These are phyloP conservation scores for Penicillium lividum DNA, from an alignment of 495 filamentous ascomycete genomes.

Conservation along the genomic window DNA sequence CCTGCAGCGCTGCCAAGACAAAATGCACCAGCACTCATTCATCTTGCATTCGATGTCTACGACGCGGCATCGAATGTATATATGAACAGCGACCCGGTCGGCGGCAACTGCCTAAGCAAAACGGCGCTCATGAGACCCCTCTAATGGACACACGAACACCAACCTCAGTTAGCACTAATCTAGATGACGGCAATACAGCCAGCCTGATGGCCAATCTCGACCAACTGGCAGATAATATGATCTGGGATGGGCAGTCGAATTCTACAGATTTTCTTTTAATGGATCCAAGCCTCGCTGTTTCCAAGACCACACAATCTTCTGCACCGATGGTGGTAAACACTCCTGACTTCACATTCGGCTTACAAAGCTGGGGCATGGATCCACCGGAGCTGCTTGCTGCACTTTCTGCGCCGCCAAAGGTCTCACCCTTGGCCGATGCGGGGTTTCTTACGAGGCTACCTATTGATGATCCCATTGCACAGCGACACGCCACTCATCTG, in stretches of 20 bases:
- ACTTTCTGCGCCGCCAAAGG: neutral
- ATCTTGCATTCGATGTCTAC: slow-evolving; percentile 1
- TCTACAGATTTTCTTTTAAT: neutral
- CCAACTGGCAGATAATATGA: neutral
- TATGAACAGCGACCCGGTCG: slow-evolving; percentile 5
- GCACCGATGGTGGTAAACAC: neutral
- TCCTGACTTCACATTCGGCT: slow-evolving; percentile 2
- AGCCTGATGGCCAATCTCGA: slow-evolving; percentile 4
- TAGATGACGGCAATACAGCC: neutral
- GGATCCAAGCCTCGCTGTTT: neutral
- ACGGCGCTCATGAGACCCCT: neutral
- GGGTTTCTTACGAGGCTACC: slow-evolving; percentile 2
- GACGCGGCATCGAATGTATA: slow-evolving; percentile 3
- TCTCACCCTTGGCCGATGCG: slow-evolving; percentile 4
- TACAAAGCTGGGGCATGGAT: neutral
- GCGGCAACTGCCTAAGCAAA: neutral
- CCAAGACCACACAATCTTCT: neutral
- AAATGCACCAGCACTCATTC: slow-evolving; percentile 3
- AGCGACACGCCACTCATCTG: slow-evolving; percentile 1
- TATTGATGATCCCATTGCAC: slow-evolving; percentile 2
- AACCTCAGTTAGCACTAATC: neutral
- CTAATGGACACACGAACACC: neutral
- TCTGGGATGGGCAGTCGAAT: neutral
- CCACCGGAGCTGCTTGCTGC: neutral
- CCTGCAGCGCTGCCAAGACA: slow-evolving; percentile 5